These are phyloP conservation scores for Populus davidiana DNA, from an alignment of 345 rosid species.

Conservation along the genomic window DNA sequence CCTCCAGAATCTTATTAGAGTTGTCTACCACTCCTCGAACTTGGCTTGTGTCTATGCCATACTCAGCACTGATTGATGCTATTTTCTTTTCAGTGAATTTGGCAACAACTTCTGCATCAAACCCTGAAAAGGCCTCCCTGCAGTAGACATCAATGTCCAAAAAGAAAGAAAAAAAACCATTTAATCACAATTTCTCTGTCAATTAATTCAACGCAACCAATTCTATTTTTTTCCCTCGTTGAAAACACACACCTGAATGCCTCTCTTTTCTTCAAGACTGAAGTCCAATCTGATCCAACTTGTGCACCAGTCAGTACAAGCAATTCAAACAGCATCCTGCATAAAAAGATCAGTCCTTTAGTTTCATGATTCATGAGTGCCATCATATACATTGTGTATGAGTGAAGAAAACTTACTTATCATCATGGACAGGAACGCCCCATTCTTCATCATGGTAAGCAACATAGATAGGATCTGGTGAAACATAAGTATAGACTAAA, in stretches of 20 bases:
- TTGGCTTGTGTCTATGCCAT: slow-evolving; percentile 49
- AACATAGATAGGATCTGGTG: slow-evolving; percentile 60
- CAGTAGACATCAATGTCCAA: neutral
- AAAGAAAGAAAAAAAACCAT: neutral
- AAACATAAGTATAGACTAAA: neutral
- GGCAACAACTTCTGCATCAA: slow-evolving; percentile 53
- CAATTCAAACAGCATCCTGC: slow-evolving; percentile 62
- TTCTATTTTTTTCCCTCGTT: neutral
- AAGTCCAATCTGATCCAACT: slow-evolving; percentile 76
- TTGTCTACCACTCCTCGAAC: slow-evolving; percentile 57
- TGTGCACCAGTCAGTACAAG: slow-evolving; percentile 66
- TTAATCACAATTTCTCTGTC: neutral
- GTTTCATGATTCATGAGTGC: neutral
- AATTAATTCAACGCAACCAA: neutral
- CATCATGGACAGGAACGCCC: slow-evolving; percentile 80
- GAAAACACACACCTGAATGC: slow-evolving; percentile 37
- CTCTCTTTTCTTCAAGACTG: slow-evolving; percentile 60
- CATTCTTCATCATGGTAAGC: slow-evolving; percentile 79
- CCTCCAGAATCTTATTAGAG: slow-evolving; percentile 53
- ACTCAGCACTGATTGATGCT: slow-evolving; percentile 37
- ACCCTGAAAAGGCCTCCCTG: slow-evolving; percentile 61
- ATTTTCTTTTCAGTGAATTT: slow-evolving; percentile 47
- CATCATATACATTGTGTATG: neutral
- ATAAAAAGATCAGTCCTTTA: neutral
- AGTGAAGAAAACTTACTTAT: slow-evolving; percentile 34